phyloP scores from a whole-genome alignment of 306 rosid species.

The Luffa aegyptiaca region DNA sequence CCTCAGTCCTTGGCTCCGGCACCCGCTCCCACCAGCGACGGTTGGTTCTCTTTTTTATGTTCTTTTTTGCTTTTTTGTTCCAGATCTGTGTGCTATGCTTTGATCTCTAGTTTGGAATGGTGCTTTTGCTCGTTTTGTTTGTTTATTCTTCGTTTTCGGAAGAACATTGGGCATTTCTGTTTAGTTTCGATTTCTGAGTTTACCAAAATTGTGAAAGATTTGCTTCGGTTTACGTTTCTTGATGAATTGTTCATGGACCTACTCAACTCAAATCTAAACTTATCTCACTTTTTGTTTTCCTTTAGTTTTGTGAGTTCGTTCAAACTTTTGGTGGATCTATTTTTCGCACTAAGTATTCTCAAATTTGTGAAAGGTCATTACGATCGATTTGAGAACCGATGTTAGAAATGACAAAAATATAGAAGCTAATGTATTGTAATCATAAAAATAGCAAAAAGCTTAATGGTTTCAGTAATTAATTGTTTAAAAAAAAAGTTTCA shows the following conservation, averaged over 20 bases:
- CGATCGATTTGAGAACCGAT: neutral
- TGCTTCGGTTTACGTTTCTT: neutral
- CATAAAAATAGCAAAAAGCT: neutral
- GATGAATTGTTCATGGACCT: neutral
- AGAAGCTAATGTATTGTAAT: neutral
- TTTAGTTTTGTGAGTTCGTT: neutral
- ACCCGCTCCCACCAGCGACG: slow-evolving; percentile 67
- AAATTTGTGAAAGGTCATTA: neutral
- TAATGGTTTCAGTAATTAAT: neutral
- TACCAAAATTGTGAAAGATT: neutral
- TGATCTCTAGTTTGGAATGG: neutral
- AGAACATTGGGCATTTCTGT: slow-evolving; percentile 53
- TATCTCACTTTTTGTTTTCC: neutral
- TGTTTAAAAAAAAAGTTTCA: neutral
- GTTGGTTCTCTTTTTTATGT: slow-evolving; percentile 17
- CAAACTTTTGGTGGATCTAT: neutral
- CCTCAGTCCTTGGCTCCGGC: slow-evolving; percentile 44
- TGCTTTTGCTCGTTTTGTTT: neutral
- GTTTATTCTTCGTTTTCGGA: slow-evolving; percentile 22
- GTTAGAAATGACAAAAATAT: neutral
- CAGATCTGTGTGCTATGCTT: slow-evolving; percentile 13
- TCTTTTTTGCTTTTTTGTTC: neutral
- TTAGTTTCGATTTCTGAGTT: neutral
- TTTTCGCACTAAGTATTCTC: neutral
- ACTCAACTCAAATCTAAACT: neutral